Base-by-base conservation (phyloP, 306 rosid genomes). In the Pueraria montana region DNA sequence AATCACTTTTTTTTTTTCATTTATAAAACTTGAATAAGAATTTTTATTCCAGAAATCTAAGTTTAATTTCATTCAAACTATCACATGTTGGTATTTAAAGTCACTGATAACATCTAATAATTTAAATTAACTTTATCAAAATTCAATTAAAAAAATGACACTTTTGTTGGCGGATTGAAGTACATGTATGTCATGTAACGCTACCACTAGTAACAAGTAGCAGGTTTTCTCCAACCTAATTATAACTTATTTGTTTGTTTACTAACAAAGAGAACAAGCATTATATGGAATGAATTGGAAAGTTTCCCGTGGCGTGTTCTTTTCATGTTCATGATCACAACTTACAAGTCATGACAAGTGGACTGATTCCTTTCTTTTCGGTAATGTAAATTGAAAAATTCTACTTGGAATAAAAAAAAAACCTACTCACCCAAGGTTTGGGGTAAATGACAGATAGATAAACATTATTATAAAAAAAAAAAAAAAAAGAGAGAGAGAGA, bases 271-370 rank as follows among this genome's bases (percentile, higher is more conserved):
- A 36, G 14, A 74, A 82, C 7, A 36, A 53, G 8, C 55, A 42
- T 55, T 32, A 46, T 10, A 43, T 58, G 72, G 63, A 61, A 70
- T 80, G 78, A 18, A 58, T 46, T 59, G 72, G 42, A 77, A 76
- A 77, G 82, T 50, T 30, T 36, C 0, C 10, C 0, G 5, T 69
- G 34, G 79, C 46, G 38, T 66, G 42, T 53, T 75, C 52, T n/a
- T 63, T 16, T 38, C 49, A 30, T 27, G 14, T 53, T 42, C 4
- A 56, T 32, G 14, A 56, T 68, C n/a, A 27, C 17, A 50, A 18
- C n/a, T 26, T 9, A 82, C 80, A 75, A 82, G 62, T 45, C 43
- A 67, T 11, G 8, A 53, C 73, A 48, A 23, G 75, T 83, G 61
- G 24, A 62, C 2, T 23, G 34, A 55, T 85, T 36, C 85, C 71